Evolutionary conservation across 1,139 yeast genomes (phyloP), one percentile per base, ranked within the genome.

Genomic region (Suhomyces bolitotheri): DNA sequence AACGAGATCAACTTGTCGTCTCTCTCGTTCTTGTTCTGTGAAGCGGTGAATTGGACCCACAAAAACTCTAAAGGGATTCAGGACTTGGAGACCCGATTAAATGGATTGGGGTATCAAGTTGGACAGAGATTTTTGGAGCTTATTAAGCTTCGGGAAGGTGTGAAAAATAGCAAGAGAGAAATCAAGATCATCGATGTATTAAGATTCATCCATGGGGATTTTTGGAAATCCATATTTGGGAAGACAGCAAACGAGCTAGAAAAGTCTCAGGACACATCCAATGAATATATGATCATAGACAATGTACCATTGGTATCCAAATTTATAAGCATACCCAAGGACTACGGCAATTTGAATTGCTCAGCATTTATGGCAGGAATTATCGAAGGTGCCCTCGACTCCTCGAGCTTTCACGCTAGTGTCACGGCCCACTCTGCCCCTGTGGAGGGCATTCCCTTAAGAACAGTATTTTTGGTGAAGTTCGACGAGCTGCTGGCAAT

Each of bases 391-490:
- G 83, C 92, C 1, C 65, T 92, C 37, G 95, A 87, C 47, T 75
- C 85, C 11, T 76, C 90, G 2, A 82, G 82, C 42, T 90, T 90
- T 54, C 81, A 79, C 36, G 95, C 96, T 17, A 71, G 68, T 29
- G 98, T 92, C 5, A 79, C 90, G 5, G 97, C 98, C 0, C 98
- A 94, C 55, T 73, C 85, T 1, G 90, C 83, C 26, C 84, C 90
- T 1, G 65, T 75, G 4, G 86, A 76, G 3, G 78, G 70, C 4
- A 61, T 54, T 28, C 90, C 95, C 0, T 64, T 75, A 38, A 68
- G 95, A 48, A 87, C 97, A 0, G 95, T 92, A 0, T 92, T 85
- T 54, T 69, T 92, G 48, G 78, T 92, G 34, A 83, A 86, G 51
- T 87, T 92, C 47, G 81, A 80, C 40, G 73, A 72, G 16, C 73